Evolutionary conservation across 495 filamentous ascomycete species (phyloP).

Genomic region (Hypoxylon lienhwacheense): DNA sequence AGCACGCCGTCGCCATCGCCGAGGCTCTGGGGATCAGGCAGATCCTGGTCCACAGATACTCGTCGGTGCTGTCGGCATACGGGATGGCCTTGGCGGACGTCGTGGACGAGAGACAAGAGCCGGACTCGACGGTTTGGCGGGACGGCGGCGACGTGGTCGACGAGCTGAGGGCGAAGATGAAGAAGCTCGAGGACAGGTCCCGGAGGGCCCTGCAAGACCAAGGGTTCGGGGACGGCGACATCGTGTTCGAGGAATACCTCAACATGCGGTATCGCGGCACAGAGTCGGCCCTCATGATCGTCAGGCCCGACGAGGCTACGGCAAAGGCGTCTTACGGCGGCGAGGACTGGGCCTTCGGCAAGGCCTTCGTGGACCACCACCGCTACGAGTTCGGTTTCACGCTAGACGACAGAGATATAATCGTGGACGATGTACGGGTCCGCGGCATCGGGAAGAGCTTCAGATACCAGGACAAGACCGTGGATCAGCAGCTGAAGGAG

Average conservation of each 20-base stretch:
- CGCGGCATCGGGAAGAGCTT: constrained; percentile 88
- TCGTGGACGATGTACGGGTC: constrained; percentile 89
- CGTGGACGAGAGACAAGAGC: constrained; percentile 89
- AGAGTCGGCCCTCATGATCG: constrained; percentile 84
- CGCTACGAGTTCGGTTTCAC: constrained; percentile 95
- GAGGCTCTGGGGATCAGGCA: constrained; percentile 83
- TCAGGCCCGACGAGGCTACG: constrained; percentile 63
- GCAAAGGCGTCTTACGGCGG: constrained; percentile 59
- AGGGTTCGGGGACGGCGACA: constrained; percentile 70
- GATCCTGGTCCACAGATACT: constrained; percentile 89
- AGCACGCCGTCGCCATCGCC: constrained; percentile 95
- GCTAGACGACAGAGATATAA: constrained; percentile 82
- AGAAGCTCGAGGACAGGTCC: constrained; percentile 69
- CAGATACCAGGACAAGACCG: constrained; percentile 73
- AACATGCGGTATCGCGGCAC: constrained; percentile 90
- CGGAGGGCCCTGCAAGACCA: constrained; percentile 65
- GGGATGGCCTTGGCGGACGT: constrained; percentile 97
- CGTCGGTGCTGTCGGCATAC: constrained; percentile 92
- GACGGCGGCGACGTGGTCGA: constrained; percentile 56
- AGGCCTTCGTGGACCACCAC: constrained; percentile 83
- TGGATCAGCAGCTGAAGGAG: constrained; percentile 74
- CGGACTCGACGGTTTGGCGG: constrained; percentile 78
- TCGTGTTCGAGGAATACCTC: constrained; percentile 83
- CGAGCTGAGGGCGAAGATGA: constrained; percentile 58
- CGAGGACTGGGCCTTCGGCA: constrained; percentile 75